phyloP scores from a whole-genome alignment of 306 rosid genomes.

The Alnus rubra region DNA sequence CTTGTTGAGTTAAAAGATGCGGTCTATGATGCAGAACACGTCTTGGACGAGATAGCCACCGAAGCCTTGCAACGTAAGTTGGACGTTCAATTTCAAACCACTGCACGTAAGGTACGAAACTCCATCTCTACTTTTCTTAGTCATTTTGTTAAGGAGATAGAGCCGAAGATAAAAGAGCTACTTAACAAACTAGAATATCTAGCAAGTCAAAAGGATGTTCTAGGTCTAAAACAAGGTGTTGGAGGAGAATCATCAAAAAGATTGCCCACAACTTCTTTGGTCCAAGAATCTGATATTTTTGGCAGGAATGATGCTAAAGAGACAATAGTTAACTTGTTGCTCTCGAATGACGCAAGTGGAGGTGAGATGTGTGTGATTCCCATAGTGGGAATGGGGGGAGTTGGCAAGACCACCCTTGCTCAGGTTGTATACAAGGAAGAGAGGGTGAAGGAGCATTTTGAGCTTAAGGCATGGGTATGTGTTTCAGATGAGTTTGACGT shows the following conservation, averaged over 20 bases:
- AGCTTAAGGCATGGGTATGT: too few relatives aligned
- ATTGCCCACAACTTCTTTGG: too few relatives aligned
- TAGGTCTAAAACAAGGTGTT: background rate
- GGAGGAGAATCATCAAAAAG: too few relatives aligned
- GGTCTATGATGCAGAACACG: background rate
- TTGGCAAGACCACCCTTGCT: too few relatives aligned
- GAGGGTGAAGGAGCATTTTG: too few relatives aligned
- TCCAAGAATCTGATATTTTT: too few relatives aligned
- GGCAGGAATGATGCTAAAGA: constrained; percentile 9
- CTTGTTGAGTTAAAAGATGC: background rate
- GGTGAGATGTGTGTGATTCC: too few relatives aligned
- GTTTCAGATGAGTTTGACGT: too few relatives aligned
- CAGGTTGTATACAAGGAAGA: too few relatives aligned
- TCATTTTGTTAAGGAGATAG: too few relatives aligned
- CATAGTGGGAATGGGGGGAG: too few relatives aligned
- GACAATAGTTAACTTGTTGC: background rate
- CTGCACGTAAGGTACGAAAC: background rate
- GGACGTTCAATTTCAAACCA: background rate
- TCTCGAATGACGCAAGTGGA: background rate
- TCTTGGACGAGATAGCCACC: background rate
- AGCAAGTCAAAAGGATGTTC: background rate
- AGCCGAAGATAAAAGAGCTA: background rate
- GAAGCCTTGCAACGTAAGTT: background rate
- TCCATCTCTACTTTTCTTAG: too few relatives aligned
- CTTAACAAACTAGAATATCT: background rate